A percentile compares a stretch with the other conserved stretches of the same genome.
Conservation (phyloP, 371 early-diverging fungal genomes). For the Mortierella sp. region DNA sequence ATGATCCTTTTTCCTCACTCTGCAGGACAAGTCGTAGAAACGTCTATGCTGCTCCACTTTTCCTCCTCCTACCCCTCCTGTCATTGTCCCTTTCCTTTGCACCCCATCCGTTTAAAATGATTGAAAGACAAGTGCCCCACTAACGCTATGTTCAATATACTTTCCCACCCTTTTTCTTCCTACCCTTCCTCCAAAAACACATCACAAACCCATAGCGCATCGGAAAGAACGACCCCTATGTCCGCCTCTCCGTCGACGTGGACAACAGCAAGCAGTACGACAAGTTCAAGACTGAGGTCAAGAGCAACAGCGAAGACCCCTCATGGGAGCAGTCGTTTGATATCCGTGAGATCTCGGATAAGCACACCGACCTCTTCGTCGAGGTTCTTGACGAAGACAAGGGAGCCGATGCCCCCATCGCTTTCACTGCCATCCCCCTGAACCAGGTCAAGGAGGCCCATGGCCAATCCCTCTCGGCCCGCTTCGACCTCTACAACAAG, state of each 20-base stretch:
- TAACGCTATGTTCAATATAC: background rate
- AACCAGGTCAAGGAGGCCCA: slow-evolving; percentile 59
- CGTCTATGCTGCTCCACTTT: background rate
- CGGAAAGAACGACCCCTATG: slow-evolving; percentile 35
- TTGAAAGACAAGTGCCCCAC: background rate
- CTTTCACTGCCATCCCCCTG: slow-evolving; percentile 67
- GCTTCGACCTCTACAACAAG: slow-evolving; percentile 60
- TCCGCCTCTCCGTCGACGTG: slow-evolving; percentile 21
- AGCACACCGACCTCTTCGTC: slow-evolving; percentile 61
- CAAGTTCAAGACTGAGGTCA: slow-evolving; percentile 12
- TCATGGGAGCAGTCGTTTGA: slow-evolving; percentile 65
- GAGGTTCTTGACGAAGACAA: slow-evolving; percentile 66
- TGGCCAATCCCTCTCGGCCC: slow-evolving; percentile 56
- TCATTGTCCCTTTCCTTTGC: background rate
- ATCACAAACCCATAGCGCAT: background rate
- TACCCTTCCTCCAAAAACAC: too few species aligned
- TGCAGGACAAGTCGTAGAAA: too few species aligned
- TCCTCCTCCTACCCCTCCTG: background rate
- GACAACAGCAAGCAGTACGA: slow-evolving; percentile 59
- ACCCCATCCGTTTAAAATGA: background rate
- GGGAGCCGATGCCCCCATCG: slow-evolving; percentile 62
- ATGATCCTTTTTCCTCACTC: background rate
- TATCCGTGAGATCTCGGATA: slow-evolving; percentile 39
- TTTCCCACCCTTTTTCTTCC: background rate
- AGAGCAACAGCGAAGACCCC: slow-evolving; percentile 61